Evolutionary conservation across 83 land plant species (phyloP), one percentile per base, ranked within the genome.

Genomic region (Diphasiastrum complanatum): DNA sequence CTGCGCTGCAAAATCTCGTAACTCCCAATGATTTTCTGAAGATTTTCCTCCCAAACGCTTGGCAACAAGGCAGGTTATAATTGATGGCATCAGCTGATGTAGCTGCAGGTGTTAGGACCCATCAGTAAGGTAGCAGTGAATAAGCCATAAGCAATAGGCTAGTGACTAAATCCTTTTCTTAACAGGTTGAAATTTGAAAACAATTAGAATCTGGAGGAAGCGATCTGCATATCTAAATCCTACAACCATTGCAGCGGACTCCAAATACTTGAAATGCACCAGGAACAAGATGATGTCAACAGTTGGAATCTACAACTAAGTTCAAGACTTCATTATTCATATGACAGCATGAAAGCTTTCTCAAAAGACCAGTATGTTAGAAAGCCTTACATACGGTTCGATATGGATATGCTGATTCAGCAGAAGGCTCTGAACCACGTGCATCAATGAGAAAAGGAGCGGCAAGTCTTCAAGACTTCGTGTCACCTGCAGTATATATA

Each of bases 31-130:
- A 55, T 84, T 80, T 41, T 82, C 89, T 20, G 78, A 35, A 43
- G 75, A 25, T 45, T 66, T 83, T 43, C 76, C 74, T 43, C 99
- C 99, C 63, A 93, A 49, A 40, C 81, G 79, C 74, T 80, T 93
- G 38, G 97, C 84, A 60, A 89, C 97, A 56, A 89, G 68, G 71
- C 99, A 93, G 3, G 99, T 93, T 10, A 89, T 75, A 5, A 93
- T 79, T 14, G 99, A 82, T 19, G 92, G 99, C 99, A 93, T 93
- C 70, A 93, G 32, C 61, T 93, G 97, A 75, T 93, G 99, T 46
- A 93, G 72, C 99, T 93, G 85, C 51, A 56, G 49, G n/a, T n/a
- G n/a, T n/a, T n/a, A n/a, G n/a, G n/a, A n/a, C n/a, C n/a, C n/a
- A n/a, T n/a, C n/a, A n/a, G n/a, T n/a, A n/a, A n/a, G n/a, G n/a